A percentile compares a stretch with the other conserved stretches of the same genome.
phyloP scores from a whole-genome alignment of 2,329 filamentous ascomycete species.

The Fusarium camptoceras region DNA sequence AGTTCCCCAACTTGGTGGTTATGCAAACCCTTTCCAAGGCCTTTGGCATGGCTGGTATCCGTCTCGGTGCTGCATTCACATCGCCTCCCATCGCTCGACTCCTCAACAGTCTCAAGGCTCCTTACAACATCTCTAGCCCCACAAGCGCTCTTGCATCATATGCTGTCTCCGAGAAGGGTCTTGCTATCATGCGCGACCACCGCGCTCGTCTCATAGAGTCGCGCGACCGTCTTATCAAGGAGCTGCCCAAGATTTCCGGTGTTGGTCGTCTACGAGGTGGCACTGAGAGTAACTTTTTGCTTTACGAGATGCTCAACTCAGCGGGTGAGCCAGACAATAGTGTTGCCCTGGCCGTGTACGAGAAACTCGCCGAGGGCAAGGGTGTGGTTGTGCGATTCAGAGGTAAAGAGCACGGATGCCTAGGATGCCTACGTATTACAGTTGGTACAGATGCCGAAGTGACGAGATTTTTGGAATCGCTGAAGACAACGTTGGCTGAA shows the following conservation, averaged over 20 bases:
- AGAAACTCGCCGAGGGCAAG: constrained; percentile 83
- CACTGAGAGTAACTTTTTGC: constrained; percentile 84
- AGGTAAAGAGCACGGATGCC: constrained; percentile 90
- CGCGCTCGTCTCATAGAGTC: constrained; percentile 78
- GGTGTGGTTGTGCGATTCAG: constrained; percentile 95
- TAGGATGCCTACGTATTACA: constrained; percentile 90
- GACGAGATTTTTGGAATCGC: constrained; percentile 77
- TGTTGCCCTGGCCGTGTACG: constrained; percentile 83
- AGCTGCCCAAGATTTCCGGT: constrained; percentile 80
- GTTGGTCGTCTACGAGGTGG: constrained; percentile 87
- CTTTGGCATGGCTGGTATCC: constrained; percentile 93
- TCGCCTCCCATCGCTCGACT: constrained; percentile 78
- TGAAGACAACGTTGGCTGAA: constrained; percentile 64
- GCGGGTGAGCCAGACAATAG: constrained; percentile 81
- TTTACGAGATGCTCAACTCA: constrained; percentile 86
- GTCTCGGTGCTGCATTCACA: constrained; percentile 87
- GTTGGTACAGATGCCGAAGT: constrained; percentile 92
- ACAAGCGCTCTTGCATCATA: constrained; percentile 84
- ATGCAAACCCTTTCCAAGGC: constrained; percentile 99
- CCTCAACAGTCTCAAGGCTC: constrained; percentile 93
- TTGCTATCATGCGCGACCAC: constrained; percentile 79
- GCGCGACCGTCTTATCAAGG: constrained; percentile 78
- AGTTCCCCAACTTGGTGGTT: constrained; percentile 95
- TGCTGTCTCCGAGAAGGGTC: constrained; percentile 74
- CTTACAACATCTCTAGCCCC: constrained; percentile 93